Base-by-base conservation (phyloP, 768 basidiomycete genomes). In the Xerocomellus amylosporus region DNA sequence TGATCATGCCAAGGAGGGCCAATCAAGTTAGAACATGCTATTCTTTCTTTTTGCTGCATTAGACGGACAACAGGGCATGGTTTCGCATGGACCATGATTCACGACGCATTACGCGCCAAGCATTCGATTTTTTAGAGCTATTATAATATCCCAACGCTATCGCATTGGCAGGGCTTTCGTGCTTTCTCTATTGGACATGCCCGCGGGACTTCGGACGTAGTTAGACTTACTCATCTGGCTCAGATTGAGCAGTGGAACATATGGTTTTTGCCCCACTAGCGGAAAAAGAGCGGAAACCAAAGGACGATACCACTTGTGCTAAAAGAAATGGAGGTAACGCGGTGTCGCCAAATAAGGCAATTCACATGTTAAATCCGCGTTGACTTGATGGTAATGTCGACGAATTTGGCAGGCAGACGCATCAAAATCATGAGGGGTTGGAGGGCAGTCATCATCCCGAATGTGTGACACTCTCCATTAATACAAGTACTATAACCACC, bases 361-460 rank as follows among this genome's bases (percentile, higher is more conserved):
- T 71, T 71, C 69, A 71, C 69, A 59, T 71, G 69, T 62, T 61
- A 68, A 59, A 51, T 58, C 67, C 59, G 59, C 50, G 31, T 45
- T 19, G 39, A 15, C 28, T 10, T 24, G 46, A 38, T 14, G 10
- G 13, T 43, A n/a, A 42, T 49, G 15, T 37, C 42, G 33, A 28
- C 49, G 36, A 39, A 45, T 54, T 37, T 38, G 49, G 55, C 42
- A 54, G 14, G 57, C 36, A 54, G 19, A 41, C 24, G 26, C 45
- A 44, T 37, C 39, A 20, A 45, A 58, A 62, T 66, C 55, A 61
- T 58, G 59, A 67, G 64, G 69, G 48, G 58, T 40, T 22, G 19
- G 17, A 46, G 13, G 15, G 22, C 17, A 39, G 17, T 15, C 30
- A 48, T 46, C 43, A 38, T 52, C n/a, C 34, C 34, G 31, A 2